Evolutionary conservation across 257 asterid species (phyloP), one percentile per base, ranked within the genome.

Genomic region (Penstemon newberryi): DNA sequence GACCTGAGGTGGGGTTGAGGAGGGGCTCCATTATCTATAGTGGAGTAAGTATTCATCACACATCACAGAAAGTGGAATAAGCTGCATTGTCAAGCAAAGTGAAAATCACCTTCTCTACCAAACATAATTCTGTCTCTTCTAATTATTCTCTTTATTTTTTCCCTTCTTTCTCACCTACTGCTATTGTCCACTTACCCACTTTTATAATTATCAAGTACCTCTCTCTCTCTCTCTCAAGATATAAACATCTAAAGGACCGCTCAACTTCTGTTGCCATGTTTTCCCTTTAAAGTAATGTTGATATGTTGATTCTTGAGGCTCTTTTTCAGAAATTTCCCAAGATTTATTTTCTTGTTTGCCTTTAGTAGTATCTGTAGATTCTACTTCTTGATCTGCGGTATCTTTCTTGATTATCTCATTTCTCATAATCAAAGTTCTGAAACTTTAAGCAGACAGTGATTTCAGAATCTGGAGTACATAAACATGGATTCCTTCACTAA

Each of bases 21-120:
- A 25, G 33, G 33, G 33, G 33, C 33, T 25, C 81, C 81, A 69
- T 72, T 72, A 50, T 63, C 51, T 60, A 55, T 64, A 84, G 84
- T 80, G 87, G 85, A 67, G 76, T 77, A 69, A 77, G 73, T 77
- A 74, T 69, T 77, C 68, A 51, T 74, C 49, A 38, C 50, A 63
- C 67, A 25, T 25, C 33, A 25, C 33, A 25, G 68, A 56, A 69
- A 84, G 80, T 85, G 84, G 86, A 76, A 67, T 70, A 82, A 60
- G 49, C 77, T 85, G 78, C 77, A 70, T 78, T 83, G 74, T 76
- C 77, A 82, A 85, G 91, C 88, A 85, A 83, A 77, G 84, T 82
- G 33, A 25, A 70, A 77, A 70, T 73, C 81, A 65, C 85, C 62
- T 56, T 77, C 76, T 70, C 40, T 42, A 81, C 86, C 81, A 73